Conservation (phyloP, 1,284 basidiomycete species). For the Moesziomyces parantarcticus region DNA sequence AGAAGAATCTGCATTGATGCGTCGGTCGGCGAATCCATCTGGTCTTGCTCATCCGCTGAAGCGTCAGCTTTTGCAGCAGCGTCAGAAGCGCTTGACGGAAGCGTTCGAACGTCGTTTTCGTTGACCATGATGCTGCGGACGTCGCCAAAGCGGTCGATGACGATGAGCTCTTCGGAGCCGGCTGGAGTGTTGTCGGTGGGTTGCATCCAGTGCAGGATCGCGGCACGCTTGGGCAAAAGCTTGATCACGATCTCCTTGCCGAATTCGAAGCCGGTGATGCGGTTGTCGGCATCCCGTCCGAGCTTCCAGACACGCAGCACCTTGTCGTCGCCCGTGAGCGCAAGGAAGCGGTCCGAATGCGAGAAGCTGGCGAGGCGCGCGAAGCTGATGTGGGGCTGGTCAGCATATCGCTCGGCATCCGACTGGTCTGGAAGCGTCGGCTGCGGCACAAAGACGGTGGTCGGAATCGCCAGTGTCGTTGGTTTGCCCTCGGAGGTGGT, state of each 20-base stretch:
- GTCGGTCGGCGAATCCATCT: conserved; percentile 48
- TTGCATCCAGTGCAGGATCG: conserved; percentile 54
- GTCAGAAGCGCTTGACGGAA: conserved; percentile 9
- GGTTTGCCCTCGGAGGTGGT: conserved; percentile 14
- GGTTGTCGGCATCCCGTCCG: conserved; percentile 3
- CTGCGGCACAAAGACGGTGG: conserved; percentile 44
- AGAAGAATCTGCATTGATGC: conserved; percentile 51
- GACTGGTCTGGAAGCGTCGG: conserved; percentile 47
- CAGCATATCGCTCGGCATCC: conserved; percentile 37
- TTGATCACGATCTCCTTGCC: conserved; percentile 55
- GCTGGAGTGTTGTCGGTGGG: conserved; percentile 13
- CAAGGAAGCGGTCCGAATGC: conserved; percentile 50
- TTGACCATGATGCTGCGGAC: conserved; percentile 52
- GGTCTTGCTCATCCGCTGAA: conserved; percentile 34
- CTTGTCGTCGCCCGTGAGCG: conserved; percentile 64
- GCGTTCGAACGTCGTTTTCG: conserved; percentile 18
- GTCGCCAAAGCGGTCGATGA: conserved; percentile 61
- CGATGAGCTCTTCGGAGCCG: conserved; percentile 53
- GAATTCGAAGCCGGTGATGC: conserved; percentile 27
- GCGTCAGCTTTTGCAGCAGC: background rate
- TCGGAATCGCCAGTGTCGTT: conserved; percentile 32
- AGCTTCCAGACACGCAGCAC: conserved; percentile 57
- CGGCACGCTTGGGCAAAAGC: conserved; percentile 60
- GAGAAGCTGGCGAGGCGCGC: conserved; percentile 56
- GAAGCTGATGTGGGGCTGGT: conserved; percentile 46